Base-by-base conservation (phyloP, 1,139 yeast species). In the Eremothecium gossypii region DNA sequence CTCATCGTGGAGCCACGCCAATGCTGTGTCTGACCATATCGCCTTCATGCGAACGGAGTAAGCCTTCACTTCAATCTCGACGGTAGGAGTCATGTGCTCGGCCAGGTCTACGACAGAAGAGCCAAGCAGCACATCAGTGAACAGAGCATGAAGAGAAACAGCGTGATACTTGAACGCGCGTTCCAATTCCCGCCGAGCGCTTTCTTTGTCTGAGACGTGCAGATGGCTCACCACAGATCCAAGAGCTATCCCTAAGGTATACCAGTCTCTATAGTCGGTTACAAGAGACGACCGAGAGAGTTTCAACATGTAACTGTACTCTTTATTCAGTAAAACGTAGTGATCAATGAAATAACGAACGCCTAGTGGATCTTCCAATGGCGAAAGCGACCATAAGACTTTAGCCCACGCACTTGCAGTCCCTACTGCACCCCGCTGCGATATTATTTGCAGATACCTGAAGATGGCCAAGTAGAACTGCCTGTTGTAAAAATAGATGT, bases 311-410 rank as follows among this genome's bases (percentile, higher is more conserved):
- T 76, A 86, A 42, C 73, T 68, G 54, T 71, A 79, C 48, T 83
- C 85, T 34, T 73, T 79, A 39, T 85, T 71, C 65, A 78, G 68
- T 8, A 84, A 66, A 5, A 91, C 81, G 57, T 83, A 86, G 54
- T 74, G 81, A 58, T 86, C 96, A 51, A 86, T 78, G 60, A 85
- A 83, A 54, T 81, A 79, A 49, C 95, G 71, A 5, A 82, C 87
- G 9, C 95, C 95, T 45, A 81, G 65, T 0, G 95, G 95, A 66
- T 86, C 96, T 39, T 81, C 85, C 1, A 78, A 73, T 1, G 95
- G 95, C 31, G 77, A 73, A 36, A 86, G 64, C 1, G 86, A 74
- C 49, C 82, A 66, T 41, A 87, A 65, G 7, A 82, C 67, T 56
- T 83, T 86, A 52, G 83, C 76, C 66, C 79, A 86, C 34, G 77